Conservation (phyloP, 1,139 yeast species). For the Ogataea hybrid region DNA sequence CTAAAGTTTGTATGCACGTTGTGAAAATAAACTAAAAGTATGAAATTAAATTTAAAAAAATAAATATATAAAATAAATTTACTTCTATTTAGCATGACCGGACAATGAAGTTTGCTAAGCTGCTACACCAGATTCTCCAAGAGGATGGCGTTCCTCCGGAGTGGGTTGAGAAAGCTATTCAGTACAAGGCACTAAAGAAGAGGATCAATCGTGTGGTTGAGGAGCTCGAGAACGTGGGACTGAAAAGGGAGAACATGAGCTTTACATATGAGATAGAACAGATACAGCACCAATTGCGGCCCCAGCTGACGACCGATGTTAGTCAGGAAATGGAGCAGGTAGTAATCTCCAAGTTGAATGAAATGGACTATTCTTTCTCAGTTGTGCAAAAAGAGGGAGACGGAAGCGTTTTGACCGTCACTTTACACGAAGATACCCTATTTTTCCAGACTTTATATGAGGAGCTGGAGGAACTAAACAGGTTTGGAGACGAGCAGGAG, state of each 20-base stretch:
- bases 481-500: slow-evolving; percentile 46
- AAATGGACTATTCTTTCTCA: slow-evolving; percentile 24
- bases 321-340: slow-evolving; percentile 8
- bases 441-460: slow-evolving; percentile 59
- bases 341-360: slow-evolving; percentile 22
- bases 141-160: slow-evolving; percentile 64
- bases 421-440: slow-evolving; percentile 40
- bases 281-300: slow-evolving; percentile 19
- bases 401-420: slow-evolving; percentile 32
- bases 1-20: slow-evolving; percentile 2
- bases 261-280: slow-evolving; percentile 25
- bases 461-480: slow-evolving; percentile 52
- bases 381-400: slow-evolving; percentile 14
- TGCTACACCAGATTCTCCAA: slow-evolving; percentile 58
- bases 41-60: not conserved
- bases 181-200: slow-evolving; percentile 68
- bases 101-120: slow-evolving; percentile 71
- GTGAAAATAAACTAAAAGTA: not conserved
- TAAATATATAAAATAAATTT: not conserved
- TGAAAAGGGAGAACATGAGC: slow-evolving; percentile 41
- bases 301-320: slow-evolving; percentile 19
- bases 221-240: slow-evolving; percentile 54
- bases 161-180: slow-evolving; percentile 70
- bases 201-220: slow-evolving; percentile 59
- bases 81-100: not conserved